These are phyloP conservation scores for Torulaspora delbrueckii DNA, from an alignment of 805 yeast species.

Conservation along the genomic window DNA sequence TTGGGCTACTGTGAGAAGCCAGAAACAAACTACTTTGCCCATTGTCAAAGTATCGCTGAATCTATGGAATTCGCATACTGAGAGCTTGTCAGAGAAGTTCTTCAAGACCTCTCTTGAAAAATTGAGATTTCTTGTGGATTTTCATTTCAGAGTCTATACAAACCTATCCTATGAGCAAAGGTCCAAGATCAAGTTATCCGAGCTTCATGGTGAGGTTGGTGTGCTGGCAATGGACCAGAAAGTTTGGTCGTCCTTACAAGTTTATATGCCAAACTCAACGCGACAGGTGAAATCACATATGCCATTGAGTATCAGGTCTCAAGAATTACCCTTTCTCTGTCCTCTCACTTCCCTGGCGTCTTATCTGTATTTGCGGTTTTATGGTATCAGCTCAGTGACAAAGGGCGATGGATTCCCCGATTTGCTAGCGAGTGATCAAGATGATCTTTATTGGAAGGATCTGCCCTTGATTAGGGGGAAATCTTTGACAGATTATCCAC, in stretches of 20 bases:
- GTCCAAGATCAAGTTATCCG: conserved; percentile 22
- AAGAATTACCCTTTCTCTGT: conserved; percentile 27
- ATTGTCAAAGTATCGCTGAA: conserved; percentile 27
- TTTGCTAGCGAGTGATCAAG: conserved; percentile 12
- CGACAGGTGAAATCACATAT: conserved; percentile 11
- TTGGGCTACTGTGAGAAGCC: conserved; percentile 3
- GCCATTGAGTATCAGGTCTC: conserved; percentile 22
- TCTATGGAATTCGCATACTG: conserved; percentile 30
- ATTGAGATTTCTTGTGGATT: conserved; percentile 30
- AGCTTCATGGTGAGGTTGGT: conserved; percentile 10
- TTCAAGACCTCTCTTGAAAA: conserved; percentile 30
- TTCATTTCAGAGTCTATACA: conserved; percentile 26
- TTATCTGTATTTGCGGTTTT: conserved; percentile 30
- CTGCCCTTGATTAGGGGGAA: conserved; percentile 29
- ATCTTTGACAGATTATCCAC: conserved; percentile 26
- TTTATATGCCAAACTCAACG: conserved; percentile 6
- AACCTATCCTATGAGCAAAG: conserved; percentile 25
- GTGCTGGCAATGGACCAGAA: conserved; percentile 7
- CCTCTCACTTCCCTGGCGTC: conserved; percentile 31
- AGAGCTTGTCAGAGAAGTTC: conserved; percentile 21
- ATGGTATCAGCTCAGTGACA: conserved; percentile 24
- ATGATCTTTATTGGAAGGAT: conserved; percentile 16
- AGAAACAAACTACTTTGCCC: conserved; percentile 2
- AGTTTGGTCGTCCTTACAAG: conserved; percentile 10
- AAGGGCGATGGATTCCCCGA: conserved; percentile 34